Base-by-base conservation (phyloP, 1,284 basidiomycete species). In the Pholiota adiposa region DNA sequence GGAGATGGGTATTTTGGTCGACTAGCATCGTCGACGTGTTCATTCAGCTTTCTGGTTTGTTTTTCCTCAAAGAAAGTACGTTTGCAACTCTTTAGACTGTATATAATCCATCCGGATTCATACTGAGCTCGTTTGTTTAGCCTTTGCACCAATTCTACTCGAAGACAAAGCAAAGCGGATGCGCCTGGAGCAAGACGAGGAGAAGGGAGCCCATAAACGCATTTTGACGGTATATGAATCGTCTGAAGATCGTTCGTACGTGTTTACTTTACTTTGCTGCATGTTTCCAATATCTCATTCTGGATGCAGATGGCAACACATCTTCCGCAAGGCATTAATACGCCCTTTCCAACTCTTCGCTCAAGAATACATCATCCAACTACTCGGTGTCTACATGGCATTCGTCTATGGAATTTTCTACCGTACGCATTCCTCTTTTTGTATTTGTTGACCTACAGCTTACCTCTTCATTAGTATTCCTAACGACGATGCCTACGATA, bases 1-100 rank as follows among this genome's bases (percentile, higher is more conserved):
- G 83, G 86, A 79, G 83, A 72, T 88, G 83, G 87, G 86, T 88
- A 38, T 91, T 90, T 69, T 87, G 83, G 80, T 81, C 84, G 0
- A 86, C 86, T 2, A 83, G 76, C 25, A 84, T 88, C 41, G 76
- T 79, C 0, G 82, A 84, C 56, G 82, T 76, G 0, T 57, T 71
- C 3, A 69, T 88, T 9, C 83, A 86, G 64, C 31, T 83, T 0
- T 61, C 83, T 11, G 88, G 90, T 3, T 41, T 90, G 0, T 74
- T 89, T 51, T 81, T 78, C 57, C 75, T 91, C 1, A 79, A 77
- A 69, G 90, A 93, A 78, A 90, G 87, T 89, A 57, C 29, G 79
- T 71, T 19, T n/a, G n/a, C n/a, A n/a, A n/a, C n/a, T n/a, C n/a
- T n/a, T n/a, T n/a, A n/a, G n/a, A n/a, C n/a, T n/a, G n/a, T n/a